A percentile compares a stretch with the other conserved stretches of the same genome.
phyloP scores from a whole-genome alignment of 2,329 filamentous ascomycete genomes.

The Pseudocercospora vitis region DNA sequence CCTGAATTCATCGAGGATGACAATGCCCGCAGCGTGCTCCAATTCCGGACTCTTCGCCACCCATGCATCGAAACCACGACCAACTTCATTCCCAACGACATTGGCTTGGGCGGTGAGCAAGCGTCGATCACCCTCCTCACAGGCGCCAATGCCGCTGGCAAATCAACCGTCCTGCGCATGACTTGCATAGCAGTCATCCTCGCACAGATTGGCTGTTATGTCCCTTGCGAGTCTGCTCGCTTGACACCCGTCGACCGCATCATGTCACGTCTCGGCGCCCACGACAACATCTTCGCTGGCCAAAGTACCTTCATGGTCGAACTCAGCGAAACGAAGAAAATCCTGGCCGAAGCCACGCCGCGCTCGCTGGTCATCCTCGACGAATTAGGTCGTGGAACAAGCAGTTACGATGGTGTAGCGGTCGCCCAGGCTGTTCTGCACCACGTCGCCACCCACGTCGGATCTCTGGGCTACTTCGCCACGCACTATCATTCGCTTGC shows the following conservation, averaged over 20 bases:
- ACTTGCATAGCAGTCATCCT: slow-evolving; percentile 96
- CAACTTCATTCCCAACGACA: slow-evolving; percentile 95
- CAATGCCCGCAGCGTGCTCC: slow-evolving; percentile 69
- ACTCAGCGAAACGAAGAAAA: slow-evolving; percentile 96
- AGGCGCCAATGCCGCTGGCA: slow-evolving; percentile 94
- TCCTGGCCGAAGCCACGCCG: slow-evolving; percentile 87
- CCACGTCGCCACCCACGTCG: slow-evolving; percentile 88
- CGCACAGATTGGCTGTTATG: slow-evolving; percentile 91
- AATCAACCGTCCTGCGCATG: slow-evolving; percentile 95
- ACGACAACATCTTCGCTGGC: slow-evolving; percentile 98
- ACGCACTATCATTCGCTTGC: slow-evolving; percentile 96
- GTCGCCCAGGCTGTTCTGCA: slow-evolving; percentile 97
- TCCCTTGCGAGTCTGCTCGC: slow-evolving; percentile 77
- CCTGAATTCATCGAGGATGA: slow-evolving; percentile 84
- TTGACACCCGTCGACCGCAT: slow-evolving; percentile 93
- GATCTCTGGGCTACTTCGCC: slow-evolving; percentile 93
- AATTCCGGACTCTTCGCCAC: slow-evolving; percentile 89
- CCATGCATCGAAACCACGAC: slow-evolving; percentile 88
- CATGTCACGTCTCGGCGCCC: slow-evolving; percentile 96
- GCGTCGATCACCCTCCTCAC: slow-evolving; percentile 89
- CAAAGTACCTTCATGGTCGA: slow-evolving; percentile 99
- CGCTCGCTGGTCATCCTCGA: slow-evolving; percentile 95
- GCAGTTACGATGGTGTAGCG: slow-evolving; percentile 92
- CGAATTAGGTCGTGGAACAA: slow-evolving; percentile 91
- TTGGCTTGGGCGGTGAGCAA: slow-evolving; percentile 76